Evolutionary conservation across 169 alveolate genomes (phyloP).

Genomic region (Babesia divergens): DNA sequence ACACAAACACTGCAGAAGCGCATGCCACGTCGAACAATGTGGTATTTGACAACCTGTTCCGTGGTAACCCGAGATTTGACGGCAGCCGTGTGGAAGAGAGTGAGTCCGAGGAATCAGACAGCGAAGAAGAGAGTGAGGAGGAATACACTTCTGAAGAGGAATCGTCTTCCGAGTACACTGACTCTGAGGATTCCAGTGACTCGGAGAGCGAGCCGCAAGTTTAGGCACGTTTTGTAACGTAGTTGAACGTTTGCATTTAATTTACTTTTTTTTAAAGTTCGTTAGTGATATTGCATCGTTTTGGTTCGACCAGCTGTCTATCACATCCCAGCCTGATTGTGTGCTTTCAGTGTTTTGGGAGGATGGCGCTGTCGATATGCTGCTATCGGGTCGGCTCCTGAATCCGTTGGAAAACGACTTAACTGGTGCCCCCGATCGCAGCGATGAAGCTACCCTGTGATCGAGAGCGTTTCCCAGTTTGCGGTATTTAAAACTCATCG

Average conservation of each 20-base stretch:
- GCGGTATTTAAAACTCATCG: slow-evolving; percentile 10
- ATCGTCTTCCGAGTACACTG: background rate
- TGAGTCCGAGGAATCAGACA: background rate
- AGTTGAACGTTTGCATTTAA: background rate
- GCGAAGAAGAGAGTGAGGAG: background rate
- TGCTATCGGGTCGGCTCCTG: background rate
- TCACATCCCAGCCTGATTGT: slow-evolving; percentile 7
- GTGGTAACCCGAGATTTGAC: background rate
- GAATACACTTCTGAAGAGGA: background rate
- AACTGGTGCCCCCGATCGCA: background rate
- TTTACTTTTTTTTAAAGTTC: background rate
- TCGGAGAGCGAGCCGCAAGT: background rate
- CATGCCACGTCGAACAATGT: background rate
- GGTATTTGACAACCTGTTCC: slow-evolving; percentile 5
- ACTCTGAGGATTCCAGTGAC: slow-evolving; percentile 6
- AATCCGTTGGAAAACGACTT: background rate
- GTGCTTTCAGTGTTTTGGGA: background rate
- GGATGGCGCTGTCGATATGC: background rate
- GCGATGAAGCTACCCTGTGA: background rate
- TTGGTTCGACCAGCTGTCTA: slow-evolving; percentile 2
- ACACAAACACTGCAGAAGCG: background rate
- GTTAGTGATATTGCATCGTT: slow-evolving; percentile 12
- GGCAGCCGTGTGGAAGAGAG: background rate
- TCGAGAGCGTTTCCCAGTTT: background rate
- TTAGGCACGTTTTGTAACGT: background rate